Evolutionary conservation across 1,139 yeast genomes (phyloP).

Genomic region (Eremothecium sinecaudum): DNA sequence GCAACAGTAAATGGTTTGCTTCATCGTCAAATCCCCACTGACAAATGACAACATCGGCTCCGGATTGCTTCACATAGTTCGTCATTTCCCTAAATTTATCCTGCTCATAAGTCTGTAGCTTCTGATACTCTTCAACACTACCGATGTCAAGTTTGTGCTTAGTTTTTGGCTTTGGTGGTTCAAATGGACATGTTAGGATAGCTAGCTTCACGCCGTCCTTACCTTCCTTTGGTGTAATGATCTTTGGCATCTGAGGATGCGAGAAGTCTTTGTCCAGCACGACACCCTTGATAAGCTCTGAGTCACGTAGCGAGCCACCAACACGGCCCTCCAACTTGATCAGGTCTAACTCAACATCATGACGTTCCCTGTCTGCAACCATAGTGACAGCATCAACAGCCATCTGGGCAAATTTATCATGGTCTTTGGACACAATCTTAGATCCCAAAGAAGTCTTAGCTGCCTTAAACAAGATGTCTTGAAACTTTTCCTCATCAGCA

Average conservation of each 20-base stretch:
- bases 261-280: slow-evolving; percentile 93
- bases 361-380: slow-evolving; percentile 85
- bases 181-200: slow-evolving; percentile 94
- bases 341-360: slow-evolving; percentile 93
- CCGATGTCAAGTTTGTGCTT: slow-evolving; percentile 93
- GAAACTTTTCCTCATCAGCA: slow-evolving; percentile 33
- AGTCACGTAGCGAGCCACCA: slow-evolving; percentile 87
- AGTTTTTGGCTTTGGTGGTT: slow-evolving; percentile 98
- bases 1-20: slow-evolving; percentile 85
- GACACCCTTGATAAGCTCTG: slow-evolving; percentile 79
- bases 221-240: slow-evolving; percentile 34
- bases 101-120: slow-evolving; percentile 84
- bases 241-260: slow-evolving; percentile 95
- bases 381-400: slow-evolving; percentile 94
- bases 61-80: slow-evolving; percentile 70
- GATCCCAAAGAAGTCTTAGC: slow-evolving; percentile 94
- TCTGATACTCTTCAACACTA: slow-evolving; percentile 84
- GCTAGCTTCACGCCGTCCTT: slow-evolving; percentile 75
- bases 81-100: slow-evolving; percentile 89
- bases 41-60: slow-evolving; percentile 94
- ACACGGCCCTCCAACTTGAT: slow-evolving; percentile 93
- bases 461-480: slow-evolving; percentile 63
- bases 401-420: slow-evolving; percentile 88
- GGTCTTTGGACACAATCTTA: slow-evolving; percentile 88
- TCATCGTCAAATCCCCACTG: slow-evolving; percentile 99